phyloP scores from a whole-genome alignment of 106 monocot species.

The Phalaenopsis aphrodite region DNA sequence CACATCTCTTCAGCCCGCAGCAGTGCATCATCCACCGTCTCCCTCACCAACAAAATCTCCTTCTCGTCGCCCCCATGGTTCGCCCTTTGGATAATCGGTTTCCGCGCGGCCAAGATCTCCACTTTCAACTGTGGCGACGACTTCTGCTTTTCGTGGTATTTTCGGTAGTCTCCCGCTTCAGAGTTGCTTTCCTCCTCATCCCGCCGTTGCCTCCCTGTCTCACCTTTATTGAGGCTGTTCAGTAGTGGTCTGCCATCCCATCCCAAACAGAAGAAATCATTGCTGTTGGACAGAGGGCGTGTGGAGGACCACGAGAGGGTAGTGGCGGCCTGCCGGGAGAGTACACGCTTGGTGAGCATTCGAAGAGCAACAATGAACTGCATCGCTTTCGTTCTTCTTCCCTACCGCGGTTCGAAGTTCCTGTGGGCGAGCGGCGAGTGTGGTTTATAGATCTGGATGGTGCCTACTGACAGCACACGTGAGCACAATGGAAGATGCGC shows the following conservation, averaged over 20 bases:
- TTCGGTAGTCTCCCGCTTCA: too few relatives aligned
- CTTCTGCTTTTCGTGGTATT: slow-evolving; percentile 46
- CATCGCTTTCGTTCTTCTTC: too few relatives aligned
- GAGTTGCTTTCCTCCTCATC: slow-evolving; percentile 20
- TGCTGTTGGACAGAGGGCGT: background rate
- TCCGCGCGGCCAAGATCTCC: slow-evolving; percentile 51
- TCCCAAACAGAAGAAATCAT: slow-evolving; percentile 30
- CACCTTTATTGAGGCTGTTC: background rate
- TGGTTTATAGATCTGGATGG: too few relatives aligned
- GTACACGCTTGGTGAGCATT: too few relatives aligned
- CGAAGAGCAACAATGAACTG: too few relatives aligned
- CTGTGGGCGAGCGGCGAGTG: too few relatives aligned
- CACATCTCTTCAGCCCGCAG: slow-evolving; percentile 48
- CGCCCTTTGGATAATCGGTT: slow-evolving; percentile 27
- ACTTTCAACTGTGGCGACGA: slow-evolving; percentile 49
- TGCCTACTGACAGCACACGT: too few relatives aligned
- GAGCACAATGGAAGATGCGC: too few relatives aligned
- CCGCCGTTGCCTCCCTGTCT: background rate
- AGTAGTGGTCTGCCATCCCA: slow-evolving; percentile 17
- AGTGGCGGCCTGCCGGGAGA: too few relatives aligned
- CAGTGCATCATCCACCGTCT: slow-evolving; percentile 42
- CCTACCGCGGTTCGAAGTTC: too few relatives aligned
- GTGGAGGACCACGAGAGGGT: too few relatives aligned
- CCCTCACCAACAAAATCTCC: slow-evolving; percentile 3
- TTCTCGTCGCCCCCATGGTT: slow-evolving; percentile 18